Conservation (phyloP, 169 alveolate genomes). For the Toxoplasma gondii region DNA sequence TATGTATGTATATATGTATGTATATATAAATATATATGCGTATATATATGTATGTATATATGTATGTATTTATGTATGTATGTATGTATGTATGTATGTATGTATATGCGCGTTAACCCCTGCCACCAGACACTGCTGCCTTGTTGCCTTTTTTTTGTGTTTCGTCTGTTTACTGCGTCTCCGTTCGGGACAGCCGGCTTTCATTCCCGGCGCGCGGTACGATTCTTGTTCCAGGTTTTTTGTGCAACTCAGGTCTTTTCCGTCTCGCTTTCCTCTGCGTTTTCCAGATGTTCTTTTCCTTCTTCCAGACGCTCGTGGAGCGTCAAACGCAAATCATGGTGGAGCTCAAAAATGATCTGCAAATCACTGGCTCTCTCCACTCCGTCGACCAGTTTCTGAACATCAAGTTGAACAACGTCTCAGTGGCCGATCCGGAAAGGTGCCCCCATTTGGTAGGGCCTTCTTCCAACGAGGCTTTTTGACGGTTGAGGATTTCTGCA, state of each 20-base stretch:
- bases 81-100: too few relatives aligned
- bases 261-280: not conserved
- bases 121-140: too few relatives aligned
- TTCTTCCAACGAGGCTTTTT: not conserved
- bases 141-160: too few relatives aligned
- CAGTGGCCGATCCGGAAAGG: constrained; percentile 90
- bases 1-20: too few relatives aligned
- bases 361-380: constrained; percentile 91
- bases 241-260: too few relatives aligned
- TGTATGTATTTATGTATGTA: not conserved
- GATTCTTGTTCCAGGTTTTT: too few relatives aligned
- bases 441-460: constrained; percentile 90
- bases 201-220: too few relatives aligned
- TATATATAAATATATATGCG: too few relatives aligned
- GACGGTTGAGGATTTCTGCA: not conserved
- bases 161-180: too few relatives aligned
- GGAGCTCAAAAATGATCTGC: constrained; percentile 93
- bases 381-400: constrained; percentile 94
- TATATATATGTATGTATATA: too few relatives aligned
- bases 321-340: constrained; percentile 89
- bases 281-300: constrained; percentile 88
- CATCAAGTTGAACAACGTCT: constrained; percentile 88
- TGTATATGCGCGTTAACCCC: too few relatives aligned
- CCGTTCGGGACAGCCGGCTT: too few relatives aligned
- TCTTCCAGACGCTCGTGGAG: constrained; percentile 91